A percentile compares a stretch with the other conserved stretches of the same genome.
phyloP scores from a whole-genome alignment of 2,329 filamentous ascomycete genomes.

The Trichoderma arundinaceum region DNA sequence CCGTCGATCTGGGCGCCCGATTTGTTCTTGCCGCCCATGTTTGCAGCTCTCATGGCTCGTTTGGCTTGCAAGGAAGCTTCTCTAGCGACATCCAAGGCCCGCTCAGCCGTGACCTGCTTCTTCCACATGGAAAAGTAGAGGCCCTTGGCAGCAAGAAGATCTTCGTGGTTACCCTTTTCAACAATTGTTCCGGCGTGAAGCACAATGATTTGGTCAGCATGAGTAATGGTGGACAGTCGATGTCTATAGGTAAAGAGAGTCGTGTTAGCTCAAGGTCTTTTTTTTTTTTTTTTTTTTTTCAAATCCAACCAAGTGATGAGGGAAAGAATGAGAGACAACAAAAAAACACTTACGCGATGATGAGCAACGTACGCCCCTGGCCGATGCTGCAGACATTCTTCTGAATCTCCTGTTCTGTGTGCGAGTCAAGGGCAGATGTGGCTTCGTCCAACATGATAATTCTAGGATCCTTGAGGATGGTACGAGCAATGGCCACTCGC shows the following conservation, averaged over 20 bases:
- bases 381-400: conserved; percentile 81
- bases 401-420: conserved; percentile 93
- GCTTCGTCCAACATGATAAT: conserved; percentile 95
- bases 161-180: conserved; percentile 79
- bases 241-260: conserved; percentile 56
- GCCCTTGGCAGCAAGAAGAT: conserved; percentile 72
- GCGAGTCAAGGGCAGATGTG: conserved; percentile 87
- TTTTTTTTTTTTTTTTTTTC: neutral
- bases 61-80: conserved; percentile 47
- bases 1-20: conserved; percentile 53
- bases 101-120: conserved; percentile 81
- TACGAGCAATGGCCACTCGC: conserved; percentile 89
- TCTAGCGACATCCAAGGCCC: conserved; percentile 54
- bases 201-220: conserved; percentile 84
- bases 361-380: conserved; percentile 85
- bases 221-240: conserved; percentile 82
- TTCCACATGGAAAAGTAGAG: conserved; percentile 87
- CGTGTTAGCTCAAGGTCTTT: conserved; percentile 32
- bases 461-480: conserved; percentile 87
- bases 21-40: conserved; percentile 51
- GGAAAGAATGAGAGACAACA: no score
- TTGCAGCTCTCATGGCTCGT: conserved; percentile 54
- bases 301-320: no score
- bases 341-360: conserved; percentile 93
- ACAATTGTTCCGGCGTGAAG: conserved; percentile 76